Evolutionary conservation across 2,329 filamentous ascomycete species (phyloP).

Genomic region (Cercospora sojina): DNA sequence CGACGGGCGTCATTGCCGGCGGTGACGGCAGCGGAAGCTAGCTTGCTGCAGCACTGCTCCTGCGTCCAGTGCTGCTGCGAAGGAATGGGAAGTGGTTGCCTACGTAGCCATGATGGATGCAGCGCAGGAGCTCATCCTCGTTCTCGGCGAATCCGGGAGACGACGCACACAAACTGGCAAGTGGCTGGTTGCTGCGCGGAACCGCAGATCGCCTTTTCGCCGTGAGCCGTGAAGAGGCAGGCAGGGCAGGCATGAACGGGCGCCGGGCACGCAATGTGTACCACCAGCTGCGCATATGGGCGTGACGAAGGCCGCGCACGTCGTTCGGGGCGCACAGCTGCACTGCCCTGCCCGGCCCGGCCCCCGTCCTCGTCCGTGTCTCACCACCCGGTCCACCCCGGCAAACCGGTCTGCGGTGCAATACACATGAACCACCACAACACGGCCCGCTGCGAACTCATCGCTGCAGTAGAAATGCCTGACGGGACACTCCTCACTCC

Average conservation of each 20-base stretch:
- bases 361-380: not conserved
- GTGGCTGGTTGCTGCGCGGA: not conserved
- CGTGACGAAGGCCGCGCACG: not conserved
- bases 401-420: not conserved
- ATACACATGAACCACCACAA: not conserved
- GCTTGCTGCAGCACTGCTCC: not conserved
- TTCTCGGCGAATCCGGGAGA: slow-evolving; percentile 1
- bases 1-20: not conserved
- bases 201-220: not conserved
- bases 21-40: not conserved
- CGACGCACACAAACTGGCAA: not conserved
- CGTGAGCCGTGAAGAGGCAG: not conserved
- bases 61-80: not conserved
- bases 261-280: not conserved
- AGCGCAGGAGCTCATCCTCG: not conserved
- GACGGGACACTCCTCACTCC: not conserved
- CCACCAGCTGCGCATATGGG: not conserved
- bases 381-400: too few relatives aligned
- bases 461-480: not conserved
- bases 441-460: not conserved
- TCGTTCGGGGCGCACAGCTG: not conserved
- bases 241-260: not conserved
- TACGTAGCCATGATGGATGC: not conserved
- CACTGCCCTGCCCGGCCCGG: too few relatives aligned
- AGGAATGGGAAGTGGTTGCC: not conserved